A percentile compares a stretch with the other conserved stretches of the same genome.
Evolutionary conservation across 345 rosid species (phyloP).

Genomic region (Firmiana major): DNA sequence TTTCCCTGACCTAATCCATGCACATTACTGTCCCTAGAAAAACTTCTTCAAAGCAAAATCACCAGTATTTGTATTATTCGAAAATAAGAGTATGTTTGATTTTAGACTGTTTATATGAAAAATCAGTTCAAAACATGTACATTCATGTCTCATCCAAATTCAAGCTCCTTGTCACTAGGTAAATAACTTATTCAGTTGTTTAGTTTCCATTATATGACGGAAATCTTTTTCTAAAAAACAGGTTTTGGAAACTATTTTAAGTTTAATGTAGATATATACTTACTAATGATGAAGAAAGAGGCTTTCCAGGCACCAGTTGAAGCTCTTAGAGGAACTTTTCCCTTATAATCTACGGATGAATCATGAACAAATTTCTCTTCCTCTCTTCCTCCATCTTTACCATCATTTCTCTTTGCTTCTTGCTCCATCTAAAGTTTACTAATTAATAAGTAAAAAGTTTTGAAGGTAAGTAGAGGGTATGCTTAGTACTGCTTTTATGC

Average conservation of each 20-base stretch:
- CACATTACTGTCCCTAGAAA: neutral
- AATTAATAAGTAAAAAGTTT: neutral
- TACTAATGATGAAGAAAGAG: conserved; percentile 60
- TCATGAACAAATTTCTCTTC: conserved; percentile 54
- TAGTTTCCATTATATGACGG: no score
- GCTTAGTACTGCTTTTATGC: conserved; percentile 11
- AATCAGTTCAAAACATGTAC: no score
- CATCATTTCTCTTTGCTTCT: neutral
- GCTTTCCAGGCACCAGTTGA: conserved; percentile 71
- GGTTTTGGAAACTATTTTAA: neutral
- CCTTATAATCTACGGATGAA: conserved; percentile 56
- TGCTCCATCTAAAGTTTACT: neutral
- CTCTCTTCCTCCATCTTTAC: conserved; percentile 6
- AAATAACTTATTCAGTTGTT: no score
- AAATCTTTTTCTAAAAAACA: neutral
- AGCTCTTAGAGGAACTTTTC: conserved; percentile 50
- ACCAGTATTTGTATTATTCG: neutral
- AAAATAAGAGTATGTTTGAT: neutral
- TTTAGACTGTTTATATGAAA: no score
- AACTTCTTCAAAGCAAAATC: neutral
- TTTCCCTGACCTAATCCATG: neutral
- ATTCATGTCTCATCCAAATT: no score
- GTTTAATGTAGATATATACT: neutral
- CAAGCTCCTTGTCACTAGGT: no score
- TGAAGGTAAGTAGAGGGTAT: neutral